Base-by-base conservation (phyloP, 1,139 yeast species). In the Hansenula lynferdii region DNA sequence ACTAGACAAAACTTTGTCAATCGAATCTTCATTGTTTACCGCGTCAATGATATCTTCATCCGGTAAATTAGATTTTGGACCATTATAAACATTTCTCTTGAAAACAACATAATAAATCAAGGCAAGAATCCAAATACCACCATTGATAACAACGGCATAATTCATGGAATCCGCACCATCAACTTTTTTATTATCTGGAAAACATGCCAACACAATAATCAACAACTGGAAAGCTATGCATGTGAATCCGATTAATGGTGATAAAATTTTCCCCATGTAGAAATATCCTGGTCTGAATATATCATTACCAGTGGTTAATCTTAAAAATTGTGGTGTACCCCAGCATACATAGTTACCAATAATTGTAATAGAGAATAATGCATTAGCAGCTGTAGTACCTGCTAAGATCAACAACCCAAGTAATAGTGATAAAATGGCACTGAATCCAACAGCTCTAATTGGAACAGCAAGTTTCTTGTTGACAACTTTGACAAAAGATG, bases 271-370 rank as follows among this genome's bases (percentile, higher is more conserved):
- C 19, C 86, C 86, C 43, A 78, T 61, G 53, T 74, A 71, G 50
- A 80, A 80, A 7, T 74, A 72, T 8, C 87, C 87, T 0, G 84
- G 84, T 14, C 58, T 64, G 52, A 78, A 79, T 37, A 65, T 60
- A 28, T 64, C 56, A 38, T 57, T 63, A 36, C 73, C 75, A 22
- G 47, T 57, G 14, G 14, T 6, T 24, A 24, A n/a, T 6, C 27
- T 6, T n/a, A 24, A 24, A n/a, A 24, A 6, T n/a, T n/a, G 15
- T 6, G 27, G 27, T n/a, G 27, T 24, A n/a, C 11, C 6, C 27
- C 27, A 24, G 14, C 27, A 6, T 4, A 24, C 15, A 24, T 24
- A 24, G 14, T n/a, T 24, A n/a, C 16, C 15, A 24, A 12, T 5
- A 5, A 24, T 24, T n/a, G 8, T 5, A 5, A 12, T n/a, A 6